Evolutionary conservation across 805 yeast genomes (phyloP).

Genomic region (Yarrowia sp.): DNA sequence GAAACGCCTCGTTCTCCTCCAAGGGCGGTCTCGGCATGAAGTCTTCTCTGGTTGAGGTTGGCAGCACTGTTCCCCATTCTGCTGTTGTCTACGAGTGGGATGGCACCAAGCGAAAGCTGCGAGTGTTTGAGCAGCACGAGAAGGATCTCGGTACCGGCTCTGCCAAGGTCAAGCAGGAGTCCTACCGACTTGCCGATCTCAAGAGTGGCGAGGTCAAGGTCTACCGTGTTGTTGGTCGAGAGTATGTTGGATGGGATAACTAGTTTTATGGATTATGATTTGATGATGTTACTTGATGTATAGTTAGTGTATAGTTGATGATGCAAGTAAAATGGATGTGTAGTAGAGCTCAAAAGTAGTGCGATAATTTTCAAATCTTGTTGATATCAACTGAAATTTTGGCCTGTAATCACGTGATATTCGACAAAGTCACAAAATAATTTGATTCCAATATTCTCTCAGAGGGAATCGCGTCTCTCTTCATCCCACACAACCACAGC

Average conservation of each 20-base stretch:
- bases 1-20: constrained; percentile 69
- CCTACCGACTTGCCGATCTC: constrained; percentile 69
- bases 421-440: no score
- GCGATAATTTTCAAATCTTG: no score
- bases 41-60: constrained; percentile 58
- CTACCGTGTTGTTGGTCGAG: constrained; percentile 74
- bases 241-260: constrained; percentile 64
- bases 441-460: no score
- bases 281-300: no score
- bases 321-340: no score
- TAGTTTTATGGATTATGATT: constrained; percentile 16
- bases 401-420: no score
- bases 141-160: constrained; percentile 35
- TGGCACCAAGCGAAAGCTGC: constrained; percentile 51
- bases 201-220: constrained; percentile 75
- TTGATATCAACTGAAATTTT: no score
- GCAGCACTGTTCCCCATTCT: constrained; percentile 50
- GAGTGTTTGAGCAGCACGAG: constrained; percentile 36
- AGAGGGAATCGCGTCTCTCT: no score
- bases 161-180: constrained; percentile 57
- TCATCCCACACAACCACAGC: no score
- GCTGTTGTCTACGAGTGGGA: constrained; percentile 75
- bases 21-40: constrained; percentile 55
- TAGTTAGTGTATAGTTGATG: no score
- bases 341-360: no score